phyloP scores from a whole-genome alignment of 2,329 filamentous ascomycete species.

The Apiospora marii region DNA sequence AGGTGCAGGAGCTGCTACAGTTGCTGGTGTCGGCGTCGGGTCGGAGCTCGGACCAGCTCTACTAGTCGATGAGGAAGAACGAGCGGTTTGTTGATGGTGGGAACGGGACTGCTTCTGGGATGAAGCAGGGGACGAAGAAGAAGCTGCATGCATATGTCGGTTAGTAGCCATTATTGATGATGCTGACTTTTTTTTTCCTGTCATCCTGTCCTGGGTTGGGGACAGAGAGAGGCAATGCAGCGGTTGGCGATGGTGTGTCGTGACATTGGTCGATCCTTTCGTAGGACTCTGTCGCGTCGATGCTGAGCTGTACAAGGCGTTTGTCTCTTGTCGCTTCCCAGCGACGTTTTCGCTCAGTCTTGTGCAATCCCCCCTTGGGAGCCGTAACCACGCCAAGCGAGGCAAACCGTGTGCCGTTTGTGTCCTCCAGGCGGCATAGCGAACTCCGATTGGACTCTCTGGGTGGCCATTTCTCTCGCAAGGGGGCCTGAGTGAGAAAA shows the following conservation, averaged over 20 bases:
- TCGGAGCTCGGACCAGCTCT: constrained; percentile 30
- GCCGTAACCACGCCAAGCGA: constrained; percentile 21
- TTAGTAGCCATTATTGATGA: constrained; percentile 12
- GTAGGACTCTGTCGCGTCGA: constrained; percentile 3
- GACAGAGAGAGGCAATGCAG: neutral
- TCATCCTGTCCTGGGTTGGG: neutral
- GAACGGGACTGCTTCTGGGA: constrained; percentile 13
- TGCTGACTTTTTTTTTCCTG: neutral
- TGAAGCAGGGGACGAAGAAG: constrained; percentile 10
- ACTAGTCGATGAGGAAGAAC: constrained; percentile 26
- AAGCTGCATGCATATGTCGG: constrained; percentile 1
- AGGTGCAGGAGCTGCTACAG: constrained; percentile 15
- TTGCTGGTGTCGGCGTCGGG: constrained; percentile 18
- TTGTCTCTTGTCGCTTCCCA: constrained; percentile 12
- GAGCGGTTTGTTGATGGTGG: constrained; percentile 21
- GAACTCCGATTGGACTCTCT: constrained; percentile 12
- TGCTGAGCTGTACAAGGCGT: constrained; percentile 7
- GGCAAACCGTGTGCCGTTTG: constrained; percentile 25
- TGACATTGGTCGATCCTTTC: neutral
- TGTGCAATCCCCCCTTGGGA: constrained; percentile 15
- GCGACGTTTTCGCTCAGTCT: neutral
- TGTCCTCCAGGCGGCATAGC: constrained; percentile 9
- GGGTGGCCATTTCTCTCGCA: neutral
- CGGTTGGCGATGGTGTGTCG: constrained; percentile 1
- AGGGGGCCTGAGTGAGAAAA: neutral